phyloP scores from a whole-genome alignment of 345 rosid genomes.

The Eucalyptus victrix region DNA sequence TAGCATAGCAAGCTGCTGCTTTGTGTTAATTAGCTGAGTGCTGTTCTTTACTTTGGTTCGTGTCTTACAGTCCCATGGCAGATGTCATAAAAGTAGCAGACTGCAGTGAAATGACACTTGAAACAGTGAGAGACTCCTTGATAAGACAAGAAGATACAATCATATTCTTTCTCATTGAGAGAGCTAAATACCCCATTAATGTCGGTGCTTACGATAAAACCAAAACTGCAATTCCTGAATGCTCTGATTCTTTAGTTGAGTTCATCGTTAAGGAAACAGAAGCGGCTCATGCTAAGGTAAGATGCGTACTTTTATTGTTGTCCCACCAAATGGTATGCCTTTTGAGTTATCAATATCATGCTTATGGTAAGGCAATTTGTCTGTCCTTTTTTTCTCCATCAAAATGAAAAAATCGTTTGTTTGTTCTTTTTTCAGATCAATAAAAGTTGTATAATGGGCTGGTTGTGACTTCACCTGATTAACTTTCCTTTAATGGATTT shows the following conservation, averaged over 20 bases:
- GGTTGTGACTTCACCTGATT: not conserved
- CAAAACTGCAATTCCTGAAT: constrained; percentile 19
- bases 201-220: constrained; percentile 15
- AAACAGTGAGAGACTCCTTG: constrained; percentile 46
- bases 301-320: not conserved
- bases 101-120: constrained; percentile 23
- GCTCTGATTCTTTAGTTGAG: constrained; percentile 32
- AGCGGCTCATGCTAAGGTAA: constrained; percentile 53
- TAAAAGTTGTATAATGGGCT: not conserved
- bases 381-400: too few species aligned
- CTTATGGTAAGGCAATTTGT: not conserved
- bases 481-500: not conserved
- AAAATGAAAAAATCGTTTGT: not conserved
- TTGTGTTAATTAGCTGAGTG: not conserved
- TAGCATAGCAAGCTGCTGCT: not conserved
- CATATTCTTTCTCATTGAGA: constrained; percentile 61
- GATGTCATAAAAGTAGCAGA: constrained; percentile 10
- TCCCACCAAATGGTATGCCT: not conserved
- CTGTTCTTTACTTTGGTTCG: not conserved
- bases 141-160: constrained; percentile 80
- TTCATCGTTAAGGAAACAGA: constrained; percentile 48
- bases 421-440: not conserved
- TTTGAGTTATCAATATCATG: not conserved
- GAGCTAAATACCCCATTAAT: constrained; percentile 59
- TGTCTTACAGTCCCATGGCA: not conserved